Percentiles rank a stretch among this genome's conserved stretches.
Evolutionary conservation across 139 green algal species (phyloP).

Genomic region (Chlorella vulgaris): DNA sequence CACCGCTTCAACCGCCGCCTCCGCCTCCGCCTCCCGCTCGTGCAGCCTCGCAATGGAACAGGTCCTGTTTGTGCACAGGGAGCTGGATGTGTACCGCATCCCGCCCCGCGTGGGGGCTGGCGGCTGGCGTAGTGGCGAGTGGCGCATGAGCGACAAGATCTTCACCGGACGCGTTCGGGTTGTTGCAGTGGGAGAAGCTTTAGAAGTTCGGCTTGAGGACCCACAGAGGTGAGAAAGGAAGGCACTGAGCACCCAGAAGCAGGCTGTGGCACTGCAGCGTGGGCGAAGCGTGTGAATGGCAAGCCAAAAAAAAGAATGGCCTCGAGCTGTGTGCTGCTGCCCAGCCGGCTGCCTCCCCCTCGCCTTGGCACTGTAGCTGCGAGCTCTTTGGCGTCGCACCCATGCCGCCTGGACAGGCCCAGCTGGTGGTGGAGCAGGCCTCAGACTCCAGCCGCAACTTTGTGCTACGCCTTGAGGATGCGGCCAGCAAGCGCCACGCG

Average conservation of each 20-base stretch:
- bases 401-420: conserved; percentile 56
- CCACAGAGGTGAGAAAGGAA: conserved; percentile 38
- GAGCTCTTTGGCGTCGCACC: conserved; percentile 80
- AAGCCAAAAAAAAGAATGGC: too few relatives aligned
- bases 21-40: too few relatives aligned
- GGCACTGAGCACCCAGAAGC: neutral
- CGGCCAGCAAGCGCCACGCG: conserved; percentile 64
- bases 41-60: conserved; percentile 13
- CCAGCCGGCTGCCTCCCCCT: neutral
- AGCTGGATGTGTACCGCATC: conserved; percentile 60
- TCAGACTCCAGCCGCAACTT: conserved; percentile 75
- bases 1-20: too few relatives aligned
- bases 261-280: neutral
- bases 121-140: conserved; percentile 61
- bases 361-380: conserved; percentile 41
- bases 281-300: neutral
- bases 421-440: conserved; percentile 66
- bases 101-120: conserved; percentile 42
- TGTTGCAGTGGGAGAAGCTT: conserved; percentile 40
- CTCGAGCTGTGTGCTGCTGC: too few relatives aligned
- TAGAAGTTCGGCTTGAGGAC: conserved; percentile 71
- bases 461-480: conserved; percentile 80
- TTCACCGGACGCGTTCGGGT: conserved; percentile 61
- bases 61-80: conserved; percentile 20
- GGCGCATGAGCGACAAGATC: conserved; percentile 64